Evolutionary conservation across 2,329 filamentous ascomycete genomes (phyloP), one percentile per base, ranked within the genome.

Genomic region (Fonsecaea erecta): DNA sequence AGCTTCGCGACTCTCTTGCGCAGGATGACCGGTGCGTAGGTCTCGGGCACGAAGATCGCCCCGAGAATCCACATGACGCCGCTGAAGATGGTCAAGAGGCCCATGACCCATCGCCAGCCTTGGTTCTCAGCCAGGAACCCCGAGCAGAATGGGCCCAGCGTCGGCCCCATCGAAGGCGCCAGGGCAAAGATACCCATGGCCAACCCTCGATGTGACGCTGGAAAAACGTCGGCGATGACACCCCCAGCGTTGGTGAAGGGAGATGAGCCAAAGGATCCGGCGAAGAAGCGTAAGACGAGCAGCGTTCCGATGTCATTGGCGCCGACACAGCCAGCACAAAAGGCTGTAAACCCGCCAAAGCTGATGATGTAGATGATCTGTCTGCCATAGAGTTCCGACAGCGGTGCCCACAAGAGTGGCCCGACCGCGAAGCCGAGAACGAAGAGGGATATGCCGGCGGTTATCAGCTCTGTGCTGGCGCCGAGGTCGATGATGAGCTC

Each of bases 101-200:
- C 87, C 74, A 85, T 81, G 24, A 91, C 84, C 89, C 89, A 91
- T 71, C 87, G 80, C 90, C 89, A 91, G 16, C 88, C 88, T 21
- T 81, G 83, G 2, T 82, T 80, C 74, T 87, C 82, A 9, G 86
- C 86, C 1, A 90, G 77, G 74, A 91, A 92, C 1, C 88, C 88
- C 67, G 87, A 87, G 6, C 85, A 83, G 52, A 91, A 86, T 1
- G 90, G 90, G 0, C 89, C 87, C 73, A 79, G 85, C 61, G 77
- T 84, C 0, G 89, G 87, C 0, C 88, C 88, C 62, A 91, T 79
- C 74, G 90, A 90, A 0, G 88, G 88, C 7, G 88, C 87, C 16
- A 86, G 82, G 3, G 88, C 85, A 71, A 90, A 92, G 32, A 90
- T 73, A 18, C 85, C 84, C 68, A 87, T 83, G 0, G 88, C 89